A percentile compares a stretch with the other conserved stretches of the same genome.
Conservation (phyloP, 2,329 filamentous ascomycete genomes). For the Botrytis pseudocinerea region DNA sequence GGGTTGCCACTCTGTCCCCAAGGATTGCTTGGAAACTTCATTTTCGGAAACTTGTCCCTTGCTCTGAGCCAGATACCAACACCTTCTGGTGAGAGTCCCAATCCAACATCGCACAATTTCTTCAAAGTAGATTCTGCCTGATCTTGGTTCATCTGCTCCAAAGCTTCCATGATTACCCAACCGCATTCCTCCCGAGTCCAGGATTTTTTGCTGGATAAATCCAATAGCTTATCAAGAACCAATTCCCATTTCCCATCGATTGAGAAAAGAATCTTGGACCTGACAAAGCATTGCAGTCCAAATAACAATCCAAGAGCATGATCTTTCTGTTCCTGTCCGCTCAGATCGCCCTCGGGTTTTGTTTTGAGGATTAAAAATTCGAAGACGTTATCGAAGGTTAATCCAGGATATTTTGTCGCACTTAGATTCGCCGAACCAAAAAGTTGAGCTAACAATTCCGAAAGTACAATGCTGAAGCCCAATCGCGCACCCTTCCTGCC, state of each 20-base stretch:
- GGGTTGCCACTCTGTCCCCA: slow-evolving; percentile 73
- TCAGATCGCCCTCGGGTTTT: slow-evolving; percentile 53
- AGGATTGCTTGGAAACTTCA: slow-evolving; percentile 65
- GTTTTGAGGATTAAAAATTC: slow-evolving; percentile 57
- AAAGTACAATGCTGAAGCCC: slow-evolving; percentile 86
- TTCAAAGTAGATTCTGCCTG: slow-evolving; percentile 63
- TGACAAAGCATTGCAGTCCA: slow-evolving; percentile 81
- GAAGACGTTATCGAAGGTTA: slow-evolving; percentile 59
- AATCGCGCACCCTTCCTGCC: slow-evolving; percentile 84
- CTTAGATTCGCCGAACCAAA: slow-evolving; percentile 54
- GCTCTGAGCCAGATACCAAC: slow-evolving; percentile 84
- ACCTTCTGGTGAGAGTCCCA: slow-evolving; percentile 82
- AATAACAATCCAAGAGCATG: slow-evolving; percentile 84
- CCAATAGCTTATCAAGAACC: slow-evolving; percentile 71
- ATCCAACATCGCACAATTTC: slow-evolving; percentile 61
- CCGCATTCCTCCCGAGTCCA: slow-evolving; percentile 90
- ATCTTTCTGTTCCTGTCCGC: slow-evolving; percentile 78
- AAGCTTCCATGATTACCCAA: slow-evolving; percentile 73
- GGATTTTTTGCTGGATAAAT: slow-evolving; percentile 75
- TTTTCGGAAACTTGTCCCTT: slow-evolving; percentile 61
- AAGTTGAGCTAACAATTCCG: slow-evolving; percentile 74
- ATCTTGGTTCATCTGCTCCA: slow-evolving; percentile 59
- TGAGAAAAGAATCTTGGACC: slow-evolving; percentile 70
- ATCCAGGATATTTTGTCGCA: slow-evolving; percentile 51
- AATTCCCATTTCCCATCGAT: slow-evolving; percentile 60